A percentile compares a stretch with the other conserved stretches of the same genome.
phyloP scores from a whole-genome alignment of 352 stramenopile genomes.

The Blastocystis hominis region DNA sequence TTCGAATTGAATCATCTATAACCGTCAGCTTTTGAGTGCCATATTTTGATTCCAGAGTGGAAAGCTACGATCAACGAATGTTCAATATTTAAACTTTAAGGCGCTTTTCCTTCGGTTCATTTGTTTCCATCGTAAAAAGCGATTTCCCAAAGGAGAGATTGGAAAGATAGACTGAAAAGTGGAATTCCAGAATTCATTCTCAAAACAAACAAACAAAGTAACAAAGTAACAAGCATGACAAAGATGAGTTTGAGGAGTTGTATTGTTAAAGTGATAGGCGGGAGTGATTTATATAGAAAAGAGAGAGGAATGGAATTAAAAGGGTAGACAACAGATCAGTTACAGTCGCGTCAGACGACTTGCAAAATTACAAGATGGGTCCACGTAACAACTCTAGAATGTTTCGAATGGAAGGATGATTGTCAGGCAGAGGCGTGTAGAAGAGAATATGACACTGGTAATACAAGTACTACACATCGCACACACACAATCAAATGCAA shows the following conservation, averaged over 20 bases:
- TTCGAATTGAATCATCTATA: background rate
- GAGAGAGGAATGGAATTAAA: too few relatives aligned
- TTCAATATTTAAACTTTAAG: background rate
- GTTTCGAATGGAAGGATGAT: background rate
- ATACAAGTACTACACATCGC: slow-evolving; percentile 17
- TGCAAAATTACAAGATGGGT: background rate
- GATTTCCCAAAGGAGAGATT: background rate
- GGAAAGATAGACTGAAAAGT: background rate
- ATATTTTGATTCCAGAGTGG: slow-evolving; percentile 19
- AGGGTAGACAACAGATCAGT: too few relatives aligned
- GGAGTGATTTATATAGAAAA: too few relatives aligned
- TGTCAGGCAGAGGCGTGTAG: background rate
- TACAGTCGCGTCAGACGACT: too few relatives aligned
- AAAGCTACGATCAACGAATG: background rate
- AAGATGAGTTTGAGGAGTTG: too few relatives aligned
- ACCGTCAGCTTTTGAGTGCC: background rate
- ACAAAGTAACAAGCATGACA: too few relatives aligned
- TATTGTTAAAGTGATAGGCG: too few relatives aligned
- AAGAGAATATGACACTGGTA: slow-evolving; percentile 43
- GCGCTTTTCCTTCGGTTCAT: slow-evolving; percentile 1
- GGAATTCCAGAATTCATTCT: background rate
- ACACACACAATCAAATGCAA: background rate
- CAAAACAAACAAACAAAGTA: background rate
- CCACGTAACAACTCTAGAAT: slow-evolving; percentile 14
- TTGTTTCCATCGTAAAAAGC: background rate